Evolutionary conservation across 208 protist species (phyloP).

Genomic region (Angomonas deanei): DNA sequence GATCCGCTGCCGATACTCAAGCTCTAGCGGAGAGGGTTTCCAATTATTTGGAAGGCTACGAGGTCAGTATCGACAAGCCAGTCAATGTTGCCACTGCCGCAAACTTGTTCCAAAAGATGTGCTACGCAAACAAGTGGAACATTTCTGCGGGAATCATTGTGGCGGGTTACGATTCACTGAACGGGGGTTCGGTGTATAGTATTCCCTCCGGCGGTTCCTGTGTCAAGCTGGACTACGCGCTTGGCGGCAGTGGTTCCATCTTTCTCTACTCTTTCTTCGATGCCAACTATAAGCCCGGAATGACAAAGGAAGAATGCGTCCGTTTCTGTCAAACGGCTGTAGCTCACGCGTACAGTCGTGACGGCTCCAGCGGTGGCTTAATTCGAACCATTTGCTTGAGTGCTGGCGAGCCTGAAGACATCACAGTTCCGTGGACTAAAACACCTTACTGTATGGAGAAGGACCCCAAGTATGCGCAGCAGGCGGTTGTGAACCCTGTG

Average conservation of each 20-base stretch:
- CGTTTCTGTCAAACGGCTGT: slow-evolving; percentile 93
- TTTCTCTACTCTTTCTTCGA: slow-evolving; percentile 99
- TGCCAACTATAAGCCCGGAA: slow-evolving; percentile 93
- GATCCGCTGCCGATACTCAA: slow-evolving; percentile 98
- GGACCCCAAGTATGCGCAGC: slow-evolving; percentile 72
- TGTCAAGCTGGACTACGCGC: slow-evolving; percentile 92
- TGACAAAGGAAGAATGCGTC: slow-evolving; percentile 96
- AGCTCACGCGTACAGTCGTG: slow-evolving; percentile 96
- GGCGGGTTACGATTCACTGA: slow-evolving; percentile 95
- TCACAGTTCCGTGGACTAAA: slow-evolving; percentile 79
- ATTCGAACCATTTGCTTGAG: slow-evolving; percentile 93
- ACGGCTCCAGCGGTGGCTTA: slow-evolving; percentile 97
- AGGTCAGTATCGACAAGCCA: slow-evolving; percentile 80
- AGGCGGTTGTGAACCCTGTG: slow-evolving; percentile 63
- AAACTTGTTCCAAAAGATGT: slow-evolving; percentile 94
- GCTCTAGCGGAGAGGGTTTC: slow-evolving; percentile 90
- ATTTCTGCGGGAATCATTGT: slow-evolving; percentile 97
- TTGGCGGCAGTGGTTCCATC: slow-evolving; percentile 96
- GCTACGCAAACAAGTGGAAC: slow-evolving; percentile 96
- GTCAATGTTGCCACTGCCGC: slow-evolving; percentile 94
- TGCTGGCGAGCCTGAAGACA: slow-evolving; percentile 66
- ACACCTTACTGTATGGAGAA: slow-evolving; percentile 89
- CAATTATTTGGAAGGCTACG: slow-evolving; percentile 91
- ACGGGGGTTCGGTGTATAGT: slow-evolving; percentile 96
- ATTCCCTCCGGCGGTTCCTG: slow-evolving; percentile 94